Percentiles rank a stretch among this genome's conserved stretches.
Conservation (phyloP, 352 stramenopile genomes). For the Globisporangium yorkense region DNA sequence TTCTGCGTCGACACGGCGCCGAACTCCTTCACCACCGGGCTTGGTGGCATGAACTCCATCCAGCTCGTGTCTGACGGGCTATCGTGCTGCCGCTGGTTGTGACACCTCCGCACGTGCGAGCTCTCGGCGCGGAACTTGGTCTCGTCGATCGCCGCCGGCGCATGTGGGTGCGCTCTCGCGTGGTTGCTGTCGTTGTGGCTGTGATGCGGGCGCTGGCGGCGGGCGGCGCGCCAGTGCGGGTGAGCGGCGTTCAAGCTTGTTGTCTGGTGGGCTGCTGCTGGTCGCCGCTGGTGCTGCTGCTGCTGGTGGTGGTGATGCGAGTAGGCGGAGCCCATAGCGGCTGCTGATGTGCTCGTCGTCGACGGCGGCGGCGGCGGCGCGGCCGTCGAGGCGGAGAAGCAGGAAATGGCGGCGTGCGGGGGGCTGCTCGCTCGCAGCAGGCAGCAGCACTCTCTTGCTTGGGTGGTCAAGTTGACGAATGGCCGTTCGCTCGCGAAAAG, state of each 20-base stretch:
- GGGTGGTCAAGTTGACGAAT: background rate
- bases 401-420: constrained; percentile 7
- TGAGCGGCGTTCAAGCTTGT: background rate
- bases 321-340: constrained; percentile 32
- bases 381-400: background rate
- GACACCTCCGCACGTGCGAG: background rate
- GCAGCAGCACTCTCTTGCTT: background rate
- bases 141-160: constrained; percentile 1
- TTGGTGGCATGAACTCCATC: constrained; percentile 21
- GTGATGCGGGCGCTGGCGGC: constrained; percentile 4
- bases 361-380: background rate
- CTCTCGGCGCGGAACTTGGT: constrained; percentile 12
- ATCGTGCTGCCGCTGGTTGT: constrained; percentile 9
- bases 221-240: constrained; percentile 11
- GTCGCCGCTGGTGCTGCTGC: constrained; percentile 2
- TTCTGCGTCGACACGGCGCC: constrained; percentile 76
- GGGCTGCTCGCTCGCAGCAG: background rate
- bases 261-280: background rate
- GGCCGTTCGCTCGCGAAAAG: background rate
- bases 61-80: constrained; percentile 17
- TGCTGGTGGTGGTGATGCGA: constrained; percentile 24
- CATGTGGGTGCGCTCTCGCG: background rate
- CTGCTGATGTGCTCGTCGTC: background rate
- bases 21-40: constrained; percentile 55
- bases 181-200: background rate